Base-by-base conservation (phyloP, 768 basidiomycete species). In the Phylloporus rhodoxanthus region DNA sequence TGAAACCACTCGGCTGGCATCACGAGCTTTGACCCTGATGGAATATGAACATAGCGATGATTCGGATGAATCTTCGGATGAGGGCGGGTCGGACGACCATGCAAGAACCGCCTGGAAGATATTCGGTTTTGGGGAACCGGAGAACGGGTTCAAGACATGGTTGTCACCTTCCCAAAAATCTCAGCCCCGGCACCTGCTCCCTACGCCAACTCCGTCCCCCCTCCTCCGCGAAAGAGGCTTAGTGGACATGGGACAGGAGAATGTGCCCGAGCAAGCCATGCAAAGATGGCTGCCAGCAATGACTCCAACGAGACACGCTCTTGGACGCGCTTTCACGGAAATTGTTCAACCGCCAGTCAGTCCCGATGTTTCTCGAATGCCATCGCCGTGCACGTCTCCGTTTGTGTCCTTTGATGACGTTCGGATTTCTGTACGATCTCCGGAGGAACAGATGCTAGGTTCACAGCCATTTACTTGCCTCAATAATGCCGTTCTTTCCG, bases 31-130 rank as follows among this genome's bases (percentile, higher is more conserved):
- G 10, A 36, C 40, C 3, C 20, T 32, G 4, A 45, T 33, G 30
- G 43, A 30, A 13, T 36, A 54, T 37, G 28, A 42, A 6, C 69
- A 65, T 32, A 69, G 67, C 10, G 71, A 69, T 33, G 71, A 69
- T 39, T 78, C 78, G 38, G 76, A 78, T 15, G 57, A 65, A 14
- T 71, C 73, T 26, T 70, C 70, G 3, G 63, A 74, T 17, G 69
- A 69, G 5, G 73, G 69, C 5, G 74, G 68, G 37, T 71, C 71
- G 20, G 68, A 75, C 41, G 79, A 75, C n/a, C 73, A 75, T 17
- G 80, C 74, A 14, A 69, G 73, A 45, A 82, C 78, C 7, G 82
- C 83, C 0, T 77, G 83, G 55, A 51, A 61, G 4, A 59, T 86
- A 3, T 87, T 85, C 51, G 80, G 76, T 0, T 56, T 60, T 1